Base-by-base conservation (phyloP, 805 yeast species). In the Allodekkera sacchari region DNA sequence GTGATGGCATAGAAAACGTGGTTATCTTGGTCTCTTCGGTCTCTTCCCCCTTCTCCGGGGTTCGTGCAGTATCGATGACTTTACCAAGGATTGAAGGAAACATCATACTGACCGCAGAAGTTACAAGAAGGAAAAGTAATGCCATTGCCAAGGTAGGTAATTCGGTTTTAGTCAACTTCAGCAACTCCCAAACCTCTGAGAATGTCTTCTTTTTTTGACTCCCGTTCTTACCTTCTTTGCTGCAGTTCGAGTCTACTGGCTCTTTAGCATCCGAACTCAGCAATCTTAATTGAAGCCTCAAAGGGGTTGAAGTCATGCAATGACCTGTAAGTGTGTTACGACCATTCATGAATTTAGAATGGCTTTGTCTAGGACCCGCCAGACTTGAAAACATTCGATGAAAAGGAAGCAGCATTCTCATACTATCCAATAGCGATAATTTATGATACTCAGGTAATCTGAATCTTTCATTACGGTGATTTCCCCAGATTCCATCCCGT, bases 51-150 rank as follows among this genome's bases (percentile, higher is more conserved):
- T 35, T 34, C 31, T 34, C 42, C 3, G 42, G 51, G 4, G 55
- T 59, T 31, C 59, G 68, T 4, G 82, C 76, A 3, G 77, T 69
- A 53, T 88, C 97, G 14, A 89, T 68, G 30, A 88, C 77, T 47
- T 82, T 82, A 20, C 97, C 97, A 35, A 89, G 81, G 16, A 84
- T 66, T 27, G 79, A 61, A 6, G 97, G 97, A 26, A 89, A 63
- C 9, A 79, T 57, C 83, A 89, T 80, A 18, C 87, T 70, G 5
- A 84, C 80, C 1, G 85, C 72, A 2, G 95, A 82, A 0, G 95
- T 75, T 5, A 79, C 48, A 5, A 77, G 57, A 20, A 89, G 64
- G 35, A 83, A 68, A 1, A 66, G 42, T 24, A 88, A 58, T 0
- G 96, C 96, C 14, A 68, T 53, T 1, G 64, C 42, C 45, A 81